A percentile compares a stretch with the other conserved stretches of the same genome.
Evolutionary conservation across 768 basidiomycete genomes (phyloP).

Genomic region (Russula earlei): DNA sequence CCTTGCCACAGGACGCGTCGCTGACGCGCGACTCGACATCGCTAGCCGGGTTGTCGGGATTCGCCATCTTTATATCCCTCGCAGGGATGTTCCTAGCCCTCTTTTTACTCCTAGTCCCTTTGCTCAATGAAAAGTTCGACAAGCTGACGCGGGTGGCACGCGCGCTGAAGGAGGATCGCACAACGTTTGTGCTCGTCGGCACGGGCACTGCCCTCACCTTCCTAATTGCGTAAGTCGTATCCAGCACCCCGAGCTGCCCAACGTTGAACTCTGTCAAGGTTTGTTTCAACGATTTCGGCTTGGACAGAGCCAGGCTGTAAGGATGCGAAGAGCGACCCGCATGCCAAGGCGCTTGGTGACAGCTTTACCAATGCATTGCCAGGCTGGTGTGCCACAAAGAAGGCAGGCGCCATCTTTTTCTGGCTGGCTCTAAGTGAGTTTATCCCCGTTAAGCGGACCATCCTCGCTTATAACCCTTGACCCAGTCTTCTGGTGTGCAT

Average conservation of each 20-base stretch:
- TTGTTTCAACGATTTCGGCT: conserved; percentile 70
- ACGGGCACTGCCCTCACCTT: conserved; percentile 56
- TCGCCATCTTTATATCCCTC: conserved; percentile 75
- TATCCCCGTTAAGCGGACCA: background rate
- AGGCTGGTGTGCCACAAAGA: conserved; percentile 89
- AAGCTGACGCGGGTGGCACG: conserved; percentile 67
- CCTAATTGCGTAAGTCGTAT: conserved; percentile 60
- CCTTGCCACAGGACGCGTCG: background rate
- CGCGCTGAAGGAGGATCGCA: conserved; percentile 73
- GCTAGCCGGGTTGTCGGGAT: conserved; percentile 77
- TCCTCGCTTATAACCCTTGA: background rate
- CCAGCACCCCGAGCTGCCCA: conserved; percentile 1
- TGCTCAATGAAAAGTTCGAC: conserved; percentile 80
- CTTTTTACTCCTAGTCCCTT: conserved; percentile 69
- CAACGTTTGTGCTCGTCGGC: conserved; percentile 74
- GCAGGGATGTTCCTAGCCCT: conserved; percentile 61
- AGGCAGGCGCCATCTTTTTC: conserved; percentile 82
- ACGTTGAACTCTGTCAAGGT: conserved; percentile 33
- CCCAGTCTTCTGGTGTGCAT: conserved; percentile 66
- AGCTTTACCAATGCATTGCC: conserved; percentile 59
- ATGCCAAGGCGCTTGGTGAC: conserved; percentile 50
- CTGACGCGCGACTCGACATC: background rate
- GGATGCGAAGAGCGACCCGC: conserved; percentile 70
- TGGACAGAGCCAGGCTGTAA: conserved; percentile 91
- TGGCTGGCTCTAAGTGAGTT: conserved; percentile 73